Evolutionary conservation across 2,329 filamentous ascomycete species (phyloP).

Genomic region (Blastomyces parvus): DNA sequence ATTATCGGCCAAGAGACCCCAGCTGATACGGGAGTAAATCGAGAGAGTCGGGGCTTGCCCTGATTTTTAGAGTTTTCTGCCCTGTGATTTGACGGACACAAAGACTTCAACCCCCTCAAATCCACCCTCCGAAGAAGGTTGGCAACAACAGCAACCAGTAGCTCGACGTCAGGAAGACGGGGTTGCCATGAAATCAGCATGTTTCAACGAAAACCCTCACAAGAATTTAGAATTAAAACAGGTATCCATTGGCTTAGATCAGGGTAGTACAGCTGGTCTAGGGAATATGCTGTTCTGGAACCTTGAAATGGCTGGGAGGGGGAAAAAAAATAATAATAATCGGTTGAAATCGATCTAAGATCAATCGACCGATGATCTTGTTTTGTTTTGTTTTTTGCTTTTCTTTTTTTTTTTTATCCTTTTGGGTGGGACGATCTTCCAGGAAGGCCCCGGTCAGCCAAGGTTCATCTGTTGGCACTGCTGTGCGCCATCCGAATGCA

Average conservation of each 20-base stretch:
- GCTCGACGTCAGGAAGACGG: neutral
- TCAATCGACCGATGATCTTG: conserved; percentile 6
- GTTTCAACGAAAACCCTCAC: neutral
- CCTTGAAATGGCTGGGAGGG: neutral
- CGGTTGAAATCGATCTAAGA: neutral
- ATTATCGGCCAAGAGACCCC: neutral
- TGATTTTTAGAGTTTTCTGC: neutral
- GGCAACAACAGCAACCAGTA: neutral
- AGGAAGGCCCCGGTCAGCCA: conserved; percentile 1
- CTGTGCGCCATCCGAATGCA: conserved; percentile 6
- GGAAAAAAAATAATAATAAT: neutral
- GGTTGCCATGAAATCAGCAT: neutral
- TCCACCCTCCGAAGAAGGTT: neutral
- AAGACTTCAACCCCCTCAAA: neutral
- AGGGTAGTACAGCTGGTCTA: neutral
- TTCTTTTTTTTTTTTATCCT: neutral
- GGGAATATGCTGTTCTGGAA: conserved; percentile 2
- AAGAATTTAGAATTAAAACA: neutral
- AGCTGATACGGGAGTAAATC: neutral
- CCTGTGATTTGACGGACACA: conserved; percentile 3
- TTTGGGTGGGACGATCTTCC: conserved; percentile 7
- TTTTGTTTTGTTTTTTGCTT: neutral
- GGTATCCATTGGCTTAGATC: neutral
- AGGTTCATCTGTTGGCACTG: conserved; percentile 9
- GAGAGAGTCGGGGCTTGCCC: neutral